phyloP scores from a whole-genome alignment of 805 yeast species.

The Yamadazyma sp. region DNA sequence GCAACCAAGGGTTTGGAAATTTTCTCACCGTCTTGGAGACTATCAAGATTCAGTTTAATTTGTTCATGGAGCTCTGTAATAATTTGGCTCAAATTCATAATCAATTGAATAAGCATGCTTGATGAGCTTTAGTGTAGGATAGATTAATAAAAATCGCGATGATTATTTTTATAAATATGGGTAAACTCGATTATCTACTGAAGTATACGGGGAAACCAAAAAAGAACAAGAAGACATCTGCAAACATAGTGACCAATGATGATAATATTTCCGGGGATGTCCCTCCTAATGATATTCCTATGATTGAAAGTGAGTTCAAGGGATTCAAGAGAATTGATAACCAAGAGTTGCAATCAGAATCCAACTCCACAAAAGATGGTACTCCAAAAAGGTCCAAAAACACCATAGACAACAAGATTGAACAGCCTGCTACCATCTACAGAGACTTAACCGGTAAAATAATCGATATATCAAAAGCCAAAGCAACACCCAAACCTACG shows the following conservation, averaged over 20 bases:
- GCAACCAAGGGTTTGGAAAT: slow-evolving; percentile 41
- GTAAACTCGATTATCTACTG: slow-evolving; percentile 9
- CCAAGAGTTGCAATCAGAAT: background rate
- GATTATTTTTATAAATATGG: slow-evolving; percentile 5
- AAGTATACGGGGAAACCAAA: slow-evolving; percentile 14
- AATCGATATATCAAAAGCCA: slow-evolving; percentile 36
- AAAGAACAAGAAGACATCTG: slow-evolving; percentile 10
- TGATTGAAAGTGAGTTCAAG: slow-evolving; percentile 15
- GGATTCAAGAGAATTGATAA: slow-evolving; percentile 41
- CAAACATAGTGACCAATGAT: slow-evolving; percentile 9
- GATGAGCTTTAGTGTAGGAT: slow-evolving; percentile 4
- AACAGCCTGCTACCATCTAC: slow-evolving; percentile 41
- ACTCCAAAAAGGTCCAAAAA: background rate
- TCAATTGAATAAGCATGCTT: slow-evolving; percentile 22
- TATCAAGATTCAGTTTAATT: slow-evolving; percentile 62
- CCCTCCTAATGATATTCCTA: background rate
- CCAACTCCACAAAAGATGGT: background rate
- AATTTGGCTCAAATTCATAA: slow-evolving; percentile 67
- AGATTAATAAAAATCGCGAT: slow-evolving; percentile 5
- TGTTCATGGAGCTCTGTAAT: slow-evolving; percentile 76
- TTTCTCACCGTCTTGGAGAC: slow-evolving; percentile 54
- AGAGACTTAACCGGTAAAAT: slow-evolving; percentile 64
- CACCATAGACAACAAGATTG: background rate
- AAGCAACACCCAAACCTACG: slow-evolving; percentile 6
- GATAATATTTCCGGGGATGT: slow-evolving; percentile 4